Percentiles rank a stretch among this genome's conserved stretches.
Evolutionary conservation across 1,284 basidiomycete genomes (phyloP).

Genomic region (Phellopilus nigrolimitatus): DNA sequence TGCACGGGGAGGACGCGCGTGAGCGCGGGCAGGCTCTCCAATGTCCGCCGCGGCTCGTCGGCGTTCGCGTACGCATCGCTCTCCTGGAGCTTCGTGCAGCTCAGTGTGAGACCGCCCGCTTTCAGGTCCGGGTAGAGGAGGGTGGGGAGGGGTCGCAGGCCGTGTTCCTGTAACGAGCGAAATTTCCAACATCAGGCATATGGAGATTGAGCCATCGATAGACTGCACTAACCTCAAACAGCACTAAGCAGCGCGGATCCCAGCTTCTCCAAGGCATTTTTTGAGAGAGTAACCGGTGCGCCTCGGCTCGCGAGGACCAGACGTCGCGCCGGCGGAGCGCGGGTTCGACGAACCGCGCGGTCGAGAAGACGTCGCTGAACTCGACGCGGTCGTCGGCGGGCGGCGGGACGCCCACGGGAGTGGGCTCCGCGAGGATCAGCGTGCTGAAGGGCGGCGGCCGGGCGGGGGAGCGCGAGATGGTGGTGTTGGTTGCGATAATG

Average conservation of each 20-base stretch:
- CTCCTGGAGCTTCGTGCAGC: slow-evolving; percentile 3
- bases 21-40: neutral
- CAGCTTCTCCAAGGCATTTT: neutral
- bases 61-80: neutral
- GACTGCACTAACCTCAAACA: neutral
- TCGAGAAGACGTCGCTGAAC: neutral
- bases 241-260: neutral
- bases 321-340: neutral
- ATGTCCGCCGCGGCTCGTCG: neutral
- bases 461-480: too few relatives aligned
- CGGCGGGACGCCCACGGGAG: neutral
- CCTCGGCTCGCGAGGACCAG: neutral
- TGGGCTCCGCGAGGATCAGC: neutral
- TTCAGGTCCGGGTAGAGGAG: neutral
- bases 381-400: neutral
- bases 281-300: neutral
- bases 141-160: neutral
- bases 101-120: neutral
- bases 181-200: neutral
- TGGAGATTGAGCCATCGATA: neutral
- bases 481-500: neutral
- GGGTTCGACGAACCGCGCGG: neutral
- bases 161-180: neutral
- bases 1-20: slow-evolving; percentile 1
- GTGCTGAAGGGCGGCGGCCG: neutral